Percentiles rank a stretch among this genome's conserved stretches.
Evolutionary conservation across 1,284 basidiomycete species (phyloP).

Genomic region (Cutaneotrichosporon spelunceum): DNA sequence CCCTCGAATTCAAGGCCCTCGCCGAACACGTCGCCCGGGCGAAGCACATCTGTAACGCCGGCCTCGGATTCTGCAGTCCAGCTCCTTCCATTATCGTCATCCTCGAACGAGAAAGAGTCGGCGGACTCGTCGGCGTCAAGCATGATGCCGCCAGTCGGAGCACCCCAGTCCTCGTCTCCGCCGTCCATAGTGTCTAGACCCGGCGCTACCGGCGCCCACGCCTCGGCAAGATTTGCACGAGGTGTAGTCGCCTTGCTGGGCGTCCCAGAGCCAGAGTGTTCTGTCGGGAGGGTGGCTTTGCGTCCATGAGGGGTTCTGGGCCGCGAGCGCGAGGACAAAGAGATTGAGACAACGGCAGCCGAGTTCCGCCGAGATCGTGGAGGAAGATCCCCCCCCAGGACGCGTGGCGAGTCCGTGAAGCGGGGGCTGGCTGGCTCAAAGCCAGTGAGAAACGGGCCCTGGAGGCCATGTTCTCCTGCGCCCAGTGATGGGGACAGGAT

Average conservation of each 20-base stretch:
- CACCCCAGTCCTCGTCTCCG: slow-evolving; percentile 32
- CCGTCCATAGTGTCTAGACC: slow-evolving; percentile 35
- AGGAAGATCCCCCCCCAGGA: slow-evolving; percentile 12
- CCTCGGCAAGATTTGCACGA: slow-evolving; percentile 18
- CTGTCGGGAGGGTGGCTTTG: slow-evolving; percentile 19
- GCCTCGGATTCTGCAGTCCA: slow-evolving; percentile 28
- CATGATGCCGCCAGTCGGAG: slow-evolving; percentile 42
- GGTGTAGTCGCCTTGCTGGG: slow-evolving; percentile 38
- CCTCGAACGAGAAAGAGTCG: slow-evolving; percentile 22
- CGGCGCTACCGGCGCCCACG: slow-evolving; percentile 27
- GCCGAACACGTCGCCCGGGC: slow-evolving; percentile 45
- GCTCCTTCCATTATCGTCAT: slow-evolving; percentile 20
- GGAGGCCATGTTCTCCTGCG: neutral
- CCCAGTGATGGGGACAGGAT: slow-evolving; percentile 13
- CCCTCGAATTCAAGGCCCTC: slow-evolving; percentile 49
- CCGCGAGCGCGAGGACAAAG: slow-evolving; percentile 41
- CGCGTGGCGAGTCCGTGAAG: slow-evolving; percentile 30
- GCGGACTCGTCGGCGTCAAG: slow-evolving; percentile 31
- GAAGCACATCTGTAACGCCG: slow-evolving; percentile 37
- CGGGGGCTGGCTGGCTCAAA: slow-evolving; percentile 14
- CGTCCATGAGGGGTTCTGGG: slow-evolving; percentile 43
- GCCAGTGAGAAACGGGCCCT: neutral
- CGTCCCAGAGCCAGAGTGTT: slow-evolving; percentile 35
- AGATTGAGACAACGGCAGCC: slow-evolving; percentile 47
- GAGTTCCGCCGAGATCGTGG: slow-evolving; percentile 26